Evolutionary conservation across 148 eudicot genomes (phyloP).

Genomic region (Amaranthus palmeri): DNA sequence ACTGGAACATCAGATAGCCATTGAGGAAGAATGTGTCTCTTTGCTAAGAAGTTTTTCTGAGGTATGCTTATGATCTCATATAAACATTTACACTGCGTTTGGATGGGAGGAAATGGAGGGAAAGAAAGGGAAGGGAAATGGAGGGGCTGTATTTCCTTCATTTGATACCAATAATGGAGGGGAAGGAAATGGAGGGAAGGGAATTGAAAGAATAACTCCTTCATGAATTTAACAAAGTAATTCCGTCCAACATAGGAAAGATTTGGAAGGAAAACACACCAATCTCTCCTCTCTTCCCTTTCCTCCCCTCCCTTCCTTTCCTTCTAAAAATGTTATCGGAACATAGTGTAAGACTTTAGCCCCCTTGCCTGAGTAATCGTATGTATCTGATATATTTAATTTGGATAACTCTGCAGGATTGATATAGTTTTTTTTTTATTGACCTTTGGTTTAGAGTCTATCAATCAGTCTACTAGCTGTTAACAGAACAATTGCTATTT

Average conservation of each 20-base stretch:
- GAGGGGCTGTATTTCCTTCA: no score
- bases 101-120: no score
- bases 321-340: not conserved
- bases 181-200: no score
- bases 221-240: no score
- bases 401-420: not conserved
- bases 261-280: no score
- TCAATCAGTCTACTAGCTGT: not conserved
- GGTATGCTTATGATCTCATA: slow-evolving; percentile 29
- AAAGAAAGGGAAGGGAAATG: no score
- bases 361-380: no score
- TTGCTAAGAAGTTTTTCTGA: slow-evolving; percentile 44
- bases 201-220: no score
- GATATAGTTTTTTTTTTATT: not conserved
- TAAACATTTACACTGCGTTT: not conserved
- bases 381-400: not conserved
- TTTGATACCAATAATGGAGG: no score
- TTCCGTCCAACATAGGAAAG: no score
- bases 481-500: not conserved
- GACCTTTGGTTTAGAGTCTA: not conserved
- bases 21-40: slow-evolving; percentile 64
- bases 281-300: no score
- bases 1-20: slow-evolving; percentile 50
- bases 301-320: not conserved
- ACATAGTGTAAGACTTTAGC: not conserved